Evolutionary conservation across 2,329 filamentous ascomycete species (phyloP).

Genomic region (Eurotiales sp.): DNA sequence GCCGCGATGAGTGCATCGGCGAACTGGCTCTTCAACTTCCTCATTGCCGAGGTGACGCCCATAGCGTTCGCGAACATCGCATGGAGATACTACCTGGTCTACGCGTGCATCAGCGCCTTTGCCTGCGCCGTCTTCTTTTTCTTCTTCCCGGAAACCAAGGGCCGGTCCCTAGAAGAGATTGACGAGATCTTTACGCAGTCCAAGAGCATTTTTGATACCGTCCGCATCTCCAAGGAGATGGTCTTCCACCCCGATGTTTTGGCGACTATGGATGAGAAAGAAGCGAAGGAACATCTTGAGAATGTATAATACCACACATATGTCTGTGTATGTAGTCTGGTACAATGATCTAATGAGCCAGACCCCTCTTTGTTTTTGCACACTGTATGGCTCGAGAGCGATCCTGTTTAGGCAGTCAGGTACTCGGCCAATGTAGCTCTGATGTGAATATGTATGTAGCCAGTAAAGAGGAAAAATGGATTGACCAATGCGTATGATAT

Average conservation of each 20-base stretch:
- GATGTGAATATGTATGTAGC: too few species aligned
- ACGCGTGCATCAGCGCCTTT: constrained; percentile 42
- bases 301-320: too few species aligned
- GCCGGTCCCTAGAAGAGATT: constrained; percentile 26
- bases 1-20: constrained; percentile 47
- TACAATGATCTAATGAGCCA: too few species aligned
- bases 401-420: too few species aligned
- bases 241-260: constrained; percentile 18
- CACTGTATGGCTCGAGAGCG: too few species aligned
- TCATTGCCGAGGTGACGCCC: constrained; percentile 55
- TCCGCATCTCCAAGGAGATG: constrained; percentile 17
- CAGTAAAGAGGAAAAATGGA: too few species aligned
- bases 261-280: constrained; percentile 1
- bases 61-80: constrained; percentile 55
- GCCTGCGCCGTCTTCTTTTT: constrained; percentile 43
- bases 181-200: constrained; percentile 22
- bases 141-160: constrained; percentile 28
- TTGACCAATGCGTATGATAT: too few species aligned
- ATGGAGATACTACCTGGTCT: constrained; percentile 50
- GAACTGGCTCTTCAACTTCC: constrained; percentile 58
- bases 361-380: too few species aligned
- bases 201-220: constrained; percentile 16
- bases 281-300: neutral
- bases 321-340: too few species aligned
- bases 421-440: too few species aligned